Evolutionary conservation across 306 rosid genomes (phyloP), one percentile per base, ranked within the genome.

Genomic region (Pyrus bretschneideri): DNA sequence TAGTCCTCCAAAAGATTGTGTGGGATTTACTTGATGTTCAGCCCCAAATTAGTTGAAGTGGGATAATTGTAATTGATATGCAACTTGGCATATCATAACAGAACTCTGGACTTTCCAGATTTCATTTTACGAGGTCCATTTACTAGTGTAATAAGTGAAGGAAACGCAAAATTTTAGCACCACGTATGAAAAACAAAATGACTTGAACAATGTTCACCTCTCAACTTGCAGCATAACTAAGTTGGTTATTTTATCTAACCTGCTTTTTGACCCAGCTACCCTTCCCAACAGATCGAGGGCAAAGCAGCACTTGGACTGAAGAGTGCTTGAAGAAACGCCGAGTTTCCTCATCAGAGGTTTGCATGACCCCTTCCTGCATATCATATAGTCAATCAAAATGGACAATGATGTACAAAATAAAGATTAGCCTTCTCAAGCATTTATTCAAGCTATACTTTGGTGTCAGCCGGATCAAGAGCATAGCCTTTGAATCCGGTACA

Each of bases 311-410:
- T 79, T 67, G 73, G 63, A 94, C 97, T 0, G 92, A 94, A 58
- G 98, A 92, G 83, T 89, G 74, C 81, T 94, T 94, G 86, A 94
- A 94, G 80, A 92, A 92, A 6, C 74, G 90, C 76, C 88, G 88
- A 64, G 97, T 89, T 27, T 87, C 96, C 84, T 92, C 96, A 70
- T 94, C 97, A 75, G 62, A 75, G 44, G 97, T 94, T 71, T 79
- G 46, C 97, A 90, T 91, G 11, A 89, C 62, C 64, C 97, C 97
- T 70, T 79, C 91, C 97, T 94, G 52, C 77, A 83, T 42, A 71
- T 69, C 66, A 84, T 8, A 67, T 11, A 33, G 58, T 21, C 9
- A 11, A 27, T n/a, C 13, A 27, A 52, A 18, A 58, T 59, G 44
- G 19, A 71, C 13, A 52, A 2, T 5, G 21, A 62, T 62, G 67